Evolutionary conservation across 768 basidiomycete genomes (phyloP).

Genomic region (Candolleomyces efflorescens): DNA sequence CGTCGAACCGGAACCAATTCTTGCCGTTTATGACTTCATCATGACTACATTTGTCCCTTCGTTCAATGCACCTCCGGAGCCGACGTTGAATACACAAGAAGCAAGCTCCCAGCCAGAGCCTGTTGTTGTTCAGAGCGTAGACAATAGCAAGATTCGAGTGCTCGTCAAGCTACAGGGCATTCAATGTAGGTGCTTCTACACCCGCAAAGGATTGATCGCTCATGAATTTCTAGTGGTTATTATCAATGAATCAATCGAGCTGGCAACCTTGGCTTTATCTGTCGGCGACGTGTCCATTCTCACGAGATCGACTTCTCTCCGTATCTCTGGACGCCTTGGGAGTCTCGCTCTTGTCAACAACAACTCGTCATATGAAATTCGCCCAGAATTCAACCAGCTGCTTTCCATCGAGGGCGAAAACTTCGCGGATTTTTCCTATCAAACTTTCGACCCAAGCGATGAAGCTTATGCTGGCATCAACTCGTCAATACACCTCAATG

Average conservation of each 20-base stretch:
- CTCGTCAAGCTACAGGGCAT: constrained; percentile 81
- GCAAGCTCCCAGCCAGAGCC: background rate
- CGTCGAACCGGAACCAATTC: constrained; percentile 84
- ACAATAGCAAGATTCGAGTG: constrained; percentile 68
- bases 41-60: constrained; percentile 90
- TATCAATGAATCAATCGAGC: constrained; percentile 59
- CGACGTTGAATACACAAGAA: background rate
- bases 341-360: constrained; percentile 81
- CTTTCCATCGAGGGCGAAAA: constrained; percentile 93
- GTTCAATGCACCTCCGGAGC: background rate
- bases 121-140: background rate
- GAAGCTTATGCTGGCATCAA: constrained; percentile 74
- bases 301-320: constrained; percentile 66
- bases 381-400: constrained; percentile 75
- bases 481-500: constrained; percentile 73
- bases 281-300: constrained; percentile 85
- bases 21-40: constrained; percentile 92
- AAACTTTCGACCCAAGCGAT: constrained; percentile 78
- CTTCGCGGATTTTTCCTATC: constrained; percentile 90
- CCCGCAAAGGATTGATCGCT: background rate
- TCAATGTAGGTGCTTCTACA: constrained; percentile 47
- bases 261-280: constrained; percentile 87
- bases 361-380: constrained; percentile 42
- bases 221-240: constrained; percentile 54
- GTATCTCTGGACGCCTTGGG: constrained; percentile 77